phyloP scores from a whole-genome alignment of 805 yeast genomes.

The Saturnispora bothae region DNA sequence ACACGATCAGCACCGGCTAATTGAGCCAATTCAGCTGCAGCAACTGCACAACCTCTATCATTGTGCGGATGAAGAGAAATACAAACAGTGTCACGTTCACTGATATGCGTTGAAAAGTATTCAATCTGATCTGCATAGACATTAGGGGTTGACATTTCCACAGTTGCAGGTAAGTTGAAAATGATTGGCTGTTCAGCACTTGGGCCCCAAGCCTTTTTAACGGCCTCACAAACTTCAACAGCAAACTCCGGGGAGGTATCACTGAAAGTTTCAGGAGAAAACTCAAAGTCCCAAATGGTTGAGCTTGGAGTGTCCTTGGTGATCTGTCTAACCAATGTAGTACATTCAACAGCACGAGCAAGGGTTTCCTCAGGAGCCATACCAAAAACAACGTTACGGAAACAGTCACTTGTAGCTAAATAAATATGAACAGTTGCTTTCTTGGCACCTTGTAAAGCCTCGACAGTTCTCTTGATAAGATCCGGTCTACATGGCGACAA shows the following conservation, averaged over 20 bases:
- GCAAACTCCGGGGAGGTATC: conserved; percentile 70
- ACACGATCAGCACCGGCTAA: conserved; percentile 82
- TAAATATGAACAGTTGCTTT: conserved; percentile 63
- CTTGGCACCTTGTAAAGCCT: conserved; percentile 62
- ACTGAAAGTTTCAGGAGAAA: conserved; percentile 69
- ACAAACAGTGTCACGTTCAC: conserved; percentile 61
- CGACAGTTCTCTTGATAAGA: conserved; percentile 63
- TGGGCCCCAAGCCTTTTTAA: conserved; percentile 74
- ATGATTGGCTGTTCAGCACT: conserved; percentile 63
- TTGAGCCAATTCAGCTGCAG: conserved; percentile 67
- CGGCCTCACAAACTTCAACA: conserved; percentile 70
- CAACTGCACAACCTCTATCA: conserved; percentile 78
- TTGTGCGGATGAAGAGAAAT: conserved; percentile 69
- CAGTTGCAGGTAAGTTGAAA: conserved; percentile 74
- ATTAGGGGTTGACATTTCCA: conserved; percentile 67
- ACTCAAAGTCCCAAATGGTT: conserved; percentile 63
- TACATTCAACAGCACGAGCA: conserved; percentile 58
- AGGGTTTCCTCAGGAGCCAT: conserved; percentile 62
- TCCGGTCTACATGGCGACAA: conserved; percentile 71
- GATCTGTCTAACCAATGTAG: conserved; percentile 53
- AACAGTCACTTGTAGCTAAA: conserved; percentile 65
- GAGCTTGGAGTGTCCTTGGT: conserved; percentile 70
- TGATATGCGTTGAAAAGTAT: conserved; percentile 55
- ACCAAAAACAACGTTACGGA: conserved; percentile 66
- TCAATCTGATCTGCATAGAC: conserved; percentile 75